phyloP scores from a whole-genome alignment of 345 rosid species.

The Limnanthes douglasii region DNA sequence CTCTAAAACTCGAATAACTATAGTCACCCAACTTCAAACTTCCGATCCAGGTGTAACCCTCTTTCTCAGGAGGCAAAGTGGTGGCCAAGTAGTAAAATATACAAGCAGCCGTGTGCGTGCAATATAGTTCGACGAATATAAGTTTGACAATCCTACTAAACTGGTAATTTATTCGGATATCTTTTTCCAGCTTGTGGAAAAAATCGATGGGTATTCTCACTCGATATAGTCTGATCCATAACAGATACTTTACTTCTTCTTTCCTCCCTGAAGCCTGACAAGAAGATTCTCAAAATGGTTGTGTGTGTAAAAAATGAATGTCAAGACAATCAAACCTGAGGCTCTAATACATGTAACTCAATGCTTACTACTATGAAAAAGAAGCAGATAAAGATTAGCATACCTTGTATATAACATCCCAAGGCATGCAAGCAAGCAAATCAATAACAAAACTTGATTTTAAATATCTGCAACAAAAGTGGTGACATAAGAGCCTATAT shows the following conservation, averaged over 20 bases:
- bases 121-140: conserved; percentile 55
- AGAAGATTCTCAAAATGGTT: conserved; percentile 2
- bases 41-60: conserved; percentile 87
- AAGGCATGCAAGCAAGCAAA: conserved; percentile 64
- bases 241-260: conserved; percentile 58
- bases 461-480: conserved; percentile 36
- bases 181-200: conserved; percentile 56
- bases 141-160: conserved; percentile 71
- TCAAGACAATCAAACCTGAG: no score
- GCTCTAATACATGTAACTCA: no score
- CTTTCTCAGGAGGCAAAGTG: conserved; percentile 44
- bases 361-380: background rate
- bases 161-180: conserved; percentile 58
- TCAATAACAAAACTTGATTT: conserved; percentile 57
- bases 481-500: background rate
- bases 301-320: background rate
- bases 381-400: background rate
- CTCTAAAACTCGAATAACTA: conserved; percentile 55
- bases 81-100: conserved; percentile 82
- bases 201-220: conserved; percentile 39
- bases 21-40: conserved; percentile 67
- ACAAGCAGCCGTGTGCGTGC: conserved; percentile 88
- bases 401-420: conserved; percentile 82
- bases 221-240: conserved; percentile 66
- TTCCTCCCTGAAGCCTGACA: conserved; percentile 37